Evolutionary conservation across 192 early-diverging fungal species (phyloP).

Genomic region (Geranomyces michiganensis): DNA sequence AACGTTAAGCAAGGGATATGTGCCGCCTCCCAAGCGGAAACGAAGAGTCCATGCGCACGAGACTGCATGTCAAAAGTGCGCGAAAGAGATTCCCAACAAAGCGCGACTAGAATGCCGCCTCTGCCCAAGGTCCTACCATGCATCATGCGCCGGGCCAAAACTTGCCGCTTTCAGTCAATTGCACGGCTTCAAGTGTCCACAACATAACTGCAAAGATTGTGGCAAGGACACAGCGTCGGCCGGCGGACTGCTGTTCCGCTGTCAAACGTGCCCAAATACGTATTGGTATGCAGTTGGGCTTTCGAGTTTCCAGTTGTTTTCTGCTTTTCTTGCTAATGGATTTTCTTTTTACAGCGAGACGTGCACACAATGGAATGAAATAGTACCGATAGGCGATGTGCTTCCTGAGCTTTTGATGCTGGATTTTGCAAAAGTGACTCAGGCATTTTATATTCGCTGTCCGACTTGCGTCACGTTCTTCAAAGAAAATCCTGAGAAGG

Average conservation of each 20-base stretch:
- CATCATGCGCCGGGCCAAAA: background rate
- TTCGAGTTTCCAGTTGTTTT: no score
- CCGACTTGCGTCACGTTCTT: slow-evolving; percentile 19
- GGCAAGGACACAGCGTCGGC: slow-evolving; percentile 39
- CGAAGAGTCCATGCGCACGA: slow-evolving; percentile 12
- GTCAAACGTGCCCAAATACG: slow-evolving; percentile 40
- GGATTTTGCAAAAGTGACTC: slow-evolving; percentile 34
- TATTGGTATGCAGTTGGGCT: slow-evolving; percentile 32
- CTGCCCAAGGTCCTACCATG: slow-evolving; percentile 28
- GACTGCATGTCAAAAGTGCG: slow-evolving; percentile 10
- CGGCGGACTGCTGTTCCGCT: slow-evolving; percentile 49
- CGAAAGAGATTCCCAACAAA: background rate
- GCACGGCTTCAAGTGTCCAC: slow-evolving; percentile 31
- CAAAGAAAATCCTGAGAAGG: slow-evolving; percentile 17
- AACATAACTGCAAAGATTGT: slow-evolving; percentile 40
- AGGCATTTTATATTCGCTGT: slow-evolving; percentile 48
- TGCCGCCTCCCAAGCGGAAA: background rate
- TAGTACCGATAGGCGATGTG: slow-evolving; percentile 35
- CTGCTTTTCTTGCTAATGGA: background rate
- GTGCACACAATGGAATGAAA: slow-evolving; percentile 37
- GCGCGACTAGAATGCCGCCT: slow-evolving; percentile 8
- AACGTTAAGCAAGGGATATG: slow-evolving; percentile 24
- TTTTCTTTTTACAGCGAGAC: slow-evolving; percentile 35
- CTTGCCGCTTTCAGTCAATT: background rate
- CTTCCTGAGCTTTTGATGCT: slow-evolving; percentile 35